Evolutionary conservation across 345 rosid species (phyloP), one percentile per base, ranked within the genome.

Genomic region (Brassica cretica): DNA sequence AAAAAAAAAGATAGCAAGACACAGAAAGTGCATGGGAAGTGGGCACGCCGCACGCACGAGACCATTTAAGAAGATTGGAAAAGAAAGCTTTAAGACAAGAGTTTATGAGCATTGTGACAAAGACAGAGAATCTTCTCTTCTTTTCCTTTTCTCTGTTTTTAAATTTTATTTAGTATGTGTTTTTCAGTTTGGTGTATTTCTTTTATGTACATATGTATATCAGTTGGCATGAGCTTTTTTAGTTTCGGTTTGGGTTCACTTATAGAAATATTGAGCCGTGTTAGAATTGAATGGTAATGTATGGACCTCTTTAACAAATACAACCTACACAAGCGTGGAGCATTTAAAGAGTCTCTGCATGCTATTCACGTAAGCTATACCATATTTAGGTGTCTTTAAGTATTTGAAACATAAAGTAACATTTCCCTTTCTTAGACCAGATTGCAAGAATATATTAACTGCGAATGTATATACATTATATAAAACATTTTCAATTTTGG

Each of bases 101-200:
- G 82, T 73, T 78, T 68, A 61, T 68, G 82, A 73, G 74, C 83
- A 60, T 62, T 66, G 71, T 68, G 85, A 87, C 84, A 88, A 79
- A 81, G 74, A 77, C 81, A 73, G 67, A 85, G 87, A 87, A 88
- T 88, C 88, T 83, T 75, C 74, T 72, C 66, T 32, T 53, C 49
- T 64, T 29, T 56, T 71, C 18, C 18, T 37, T 30, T 16, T 51
- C 74, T 70, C 55, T 46, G 44, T 37, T 46, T 49, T 78, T 71
- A 27, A 27, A 27, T 61, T 37, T 39, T 78, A 6, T 18, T 72
- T 8, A 35, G 27, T 61, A 49, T 27, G 16, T 72, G 44, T 71
- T 65, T 64, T 29, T 49, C 51, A 10, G 71, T 65, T 27, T 8
- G 30, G 10, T 79, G 46, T 35, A 21, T 63, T 63, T 75, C 49